These are phyloP conservation scores for Trichoderma reesei DNA, from an alignment of 495 filamentous ascomycete genomes.

Conservation along the genomic window DNA sequence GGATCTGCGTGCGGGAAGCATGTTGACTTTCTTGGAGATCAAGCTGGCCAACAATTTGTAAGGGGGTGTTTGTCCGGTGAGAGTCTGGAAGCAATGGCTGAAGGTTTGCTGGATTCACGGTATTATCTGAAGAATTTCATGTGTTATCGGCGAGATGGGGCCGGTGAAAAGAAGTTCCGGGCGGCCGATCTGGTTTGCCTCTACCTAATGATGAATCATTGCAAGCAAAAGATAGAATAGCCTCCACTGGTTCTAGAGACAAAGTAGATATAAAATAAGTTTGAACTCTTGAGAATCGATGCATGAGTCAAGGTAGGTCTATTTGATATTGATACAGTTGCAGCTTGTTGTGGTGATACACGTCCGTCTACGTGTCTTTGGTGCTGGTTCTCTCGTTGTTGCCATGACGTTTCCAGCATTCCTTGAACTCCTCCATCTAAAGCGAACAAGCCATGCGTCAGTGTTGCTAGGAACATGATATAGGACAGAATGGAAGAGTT, in stretches of 20 bases:
- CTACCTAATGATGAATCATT: too few species aligned
- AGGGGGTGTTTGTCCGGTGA: too few species aligned
- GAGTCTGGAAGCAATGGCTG: not conserved
- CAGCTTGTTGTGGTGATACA: not conserved
- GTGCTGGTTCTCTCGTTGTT: slow-evolving; percentile 75
- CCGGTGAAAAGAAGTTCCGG: not conserved
- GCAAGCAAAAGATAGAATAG: too few species aligned
- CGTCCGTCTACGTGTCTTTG: slow-evolving; percentile 45
- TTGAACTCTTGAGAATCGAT: too few species aligned
- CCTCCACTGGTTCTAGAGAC: too few species aligned
- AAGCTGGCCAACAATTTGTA: too few species aligned
- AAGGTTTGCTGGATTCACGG: not conserved
- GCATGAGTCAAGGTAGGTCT: not conserved
- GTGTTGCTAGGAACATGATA: not conserved
- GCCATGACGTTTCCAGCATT: slow-evolving; percentile 87
- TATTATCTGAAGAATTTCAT: not conserved
- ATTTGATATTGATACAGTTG: not conserved
- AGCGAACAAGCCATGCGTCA: not conserved
- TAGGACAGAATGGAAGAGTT: slow-evolving; percentile 10
- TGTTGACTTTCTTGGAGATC: too few species aligned
- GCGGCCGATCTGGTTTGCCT: too few species aligned
- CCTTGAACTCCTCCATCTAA: slow-evolving; percentile 85
- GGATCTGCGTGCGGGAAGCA: slow-evolving; percentile 6
- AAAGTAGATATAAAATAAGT: not conserved
- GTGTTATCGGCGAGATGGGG: not conserved